Base-by-base conservation (phyloP, 2,329 filamentous ascomycete species). In the Clonostachys rosea region DNA sequence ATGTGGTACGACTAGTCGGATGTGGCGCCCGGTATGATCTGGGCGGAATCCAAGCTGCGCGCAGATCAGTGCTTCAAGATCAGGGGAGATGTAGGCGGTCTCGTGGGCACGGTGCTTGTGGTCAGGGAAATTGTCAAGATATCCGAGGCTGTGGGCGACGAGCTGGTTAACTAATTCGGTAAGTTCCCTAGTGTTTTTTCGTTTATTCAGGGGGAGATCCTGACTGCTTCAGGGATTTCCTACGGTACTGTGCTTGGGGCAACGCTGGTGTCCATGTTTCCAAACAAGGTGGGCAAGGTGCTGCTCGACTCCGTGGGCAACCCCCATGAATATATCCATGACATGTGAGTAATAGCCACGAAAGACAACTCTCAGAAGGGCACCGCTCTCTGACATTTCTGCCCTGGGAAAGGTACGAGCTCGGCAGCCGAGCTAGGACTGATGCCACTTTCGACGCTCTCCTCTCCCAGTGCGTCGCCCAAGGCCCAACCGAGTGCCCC, bases 81-180 rank as follows among this genome's bases (percentile, higher is more conserved):
- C n/a, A 49, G 53, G 1, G 58, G 63, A 14, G 52, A 65, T 2
- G 67, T 55, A 1, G 70, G 63, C 2, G 44, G 47, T 5, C 52
- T 69, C 9, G 52, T 75, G 5, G 69, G 73, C 11, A 75, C 70
- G 0, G 65, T 67, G 0, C 75, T 69, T 49, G 61, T 64, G 0
- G 73, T 64, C 1, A 56, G 72, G 34, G 74, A 78, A 47, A 59
- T 75, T 51, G 66, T 73, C 47, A 46, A 54, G 6, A 65, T 76
- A 43, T 67, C 68, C 1, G 72, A 76, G 43, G 66, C 69, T 2
- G 56, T 71, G 6, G 61, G 55, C 2, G 62, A 66, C 24, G 67
- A 64, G 20, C 44, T 68, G 54, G 48, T 70, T 4, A 54, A 64
- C 9, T 68, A 60, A 46, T 66, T 56, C 58, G 65, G 64, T 63